Conservation (phyloP, 129 eudicot species). For the Erigeron canadensis region DNA sequence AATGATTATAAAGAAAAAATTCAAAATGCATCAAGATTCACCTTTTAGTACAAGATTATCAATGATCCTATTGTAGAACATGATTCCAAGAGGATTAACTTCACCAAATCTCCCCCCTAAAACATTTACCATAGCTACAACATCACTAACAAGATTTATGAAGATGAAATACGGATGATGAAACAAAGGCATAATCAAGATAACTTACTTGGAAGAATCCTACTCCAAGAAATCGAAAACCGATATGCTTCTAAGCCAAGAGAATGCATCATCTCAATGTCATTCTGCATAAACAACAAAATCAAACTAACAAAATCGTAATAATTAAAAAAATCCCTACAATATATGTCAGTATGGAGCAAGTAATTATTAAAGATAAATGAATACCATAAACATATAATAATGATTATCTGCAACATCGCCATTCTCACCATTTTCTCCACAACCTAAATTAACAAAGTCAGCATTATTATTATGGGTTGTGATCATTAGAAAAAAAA, state of each 20-base stretch:
- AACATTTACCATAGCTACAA: background rate
- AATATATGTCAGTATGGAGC: background rate
- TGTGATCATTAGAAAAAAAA: no score
- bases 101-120: conserved; percentile 80
- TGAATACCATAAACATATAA: conserved; percentile 66
- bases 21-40: conserved; percentile 26
- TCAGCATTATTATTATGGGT: no score
- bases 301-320: background rate
- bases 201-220: conserved; percentile 76
- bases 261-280: conserved; percentile 68
- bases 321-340: no score
- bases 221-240: conserved; percentile 84
- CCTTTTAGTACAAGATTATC: conserved; percentile 65
- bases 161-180: background rate
- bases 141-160: background rate
- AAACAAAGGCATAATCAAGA: background rate
- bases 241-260: conserved; percentile 75
- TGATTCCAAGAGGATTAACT: conserved; percentile 57
- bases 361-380: conserved; percentile 8
- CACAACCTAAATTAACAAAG: conserved; percentile 39
- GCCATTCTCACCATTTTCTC: conserved; percentile 53
- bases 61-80: conserved; percentile 57
- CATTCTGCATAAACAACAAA: conserved; percentile 51
- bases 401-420: conserved; percentile 79
- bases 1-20: background rate